These are phyloP conservation scores for Botryotinia narcissicola DNA, from an alignment of 2,329 filamentous ascomycete genomes.

Conservation along the genomic window DNA sequence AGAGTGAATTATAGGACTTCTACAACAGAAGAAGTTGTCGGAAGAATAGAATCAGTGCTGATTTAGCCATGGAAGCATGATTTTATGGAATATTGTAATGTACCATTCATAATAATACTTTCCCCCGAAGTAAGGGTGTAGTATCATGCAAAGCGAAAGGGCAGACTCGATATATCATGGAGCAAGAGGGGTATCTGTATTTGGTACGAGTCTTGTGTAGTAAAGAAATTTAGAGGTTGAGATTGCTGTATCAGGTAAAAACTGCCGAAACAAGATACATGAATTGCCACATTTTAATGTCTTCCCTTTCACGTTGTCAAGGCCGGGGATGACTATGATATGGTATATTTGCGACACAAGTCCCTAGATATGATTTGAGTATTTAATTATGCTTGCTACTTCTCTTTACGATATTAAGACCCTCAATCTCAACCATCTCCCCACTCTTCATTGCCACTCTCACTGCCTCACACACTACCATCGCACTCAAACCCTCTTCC, in stretches of 20 bases:
- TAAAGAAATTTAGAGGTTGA: not conserved
- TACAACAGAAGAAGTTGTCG: not conserved
- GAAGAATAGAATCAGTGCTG: not conserved
- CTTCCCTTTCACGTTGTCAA: too few relatives aligned
- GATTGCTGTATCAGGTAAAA: not conserved
- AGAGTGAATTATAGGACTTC: not conserved
- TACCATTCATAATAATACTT: not conserved
- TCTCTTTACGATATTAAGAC: slow-evolving; percentile 20
- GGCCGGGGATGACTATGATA: not conserved
- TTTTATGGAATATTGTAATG: not conserved
- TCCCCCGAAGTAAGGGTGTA: not conserved
- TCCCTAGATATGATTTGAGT: not conserved
- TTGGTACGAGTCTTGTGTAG: not conserved
- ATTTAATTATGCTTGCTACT: not conserved
- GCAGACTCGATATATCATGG: not conserved
- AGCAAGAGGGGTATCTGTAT: not conserved
- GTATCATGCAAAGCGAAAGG: not conserved
- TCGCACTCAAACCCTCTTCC: not conserved
- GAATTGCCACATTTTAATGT: not conserved
- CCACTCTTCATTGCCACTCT: slow-evolving; percentile 44
- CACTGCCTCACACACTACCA: slow-evolving; percentile 51
- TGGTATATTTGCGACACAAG: not conserved
- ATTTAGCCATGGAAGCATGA: not conserved
- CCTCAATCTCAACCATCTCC: slow-evolving; percentile 25
- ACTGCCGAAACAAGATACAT: not conserved